A percentile compares a stretch with the other conserved stretches of the same genome.
These are phyloP conservation scores for Ceratocystis variospora DNA, from an alignment of 2,329 filamentous ascomycete genomes.

Conservation along the genomic window DNA sequence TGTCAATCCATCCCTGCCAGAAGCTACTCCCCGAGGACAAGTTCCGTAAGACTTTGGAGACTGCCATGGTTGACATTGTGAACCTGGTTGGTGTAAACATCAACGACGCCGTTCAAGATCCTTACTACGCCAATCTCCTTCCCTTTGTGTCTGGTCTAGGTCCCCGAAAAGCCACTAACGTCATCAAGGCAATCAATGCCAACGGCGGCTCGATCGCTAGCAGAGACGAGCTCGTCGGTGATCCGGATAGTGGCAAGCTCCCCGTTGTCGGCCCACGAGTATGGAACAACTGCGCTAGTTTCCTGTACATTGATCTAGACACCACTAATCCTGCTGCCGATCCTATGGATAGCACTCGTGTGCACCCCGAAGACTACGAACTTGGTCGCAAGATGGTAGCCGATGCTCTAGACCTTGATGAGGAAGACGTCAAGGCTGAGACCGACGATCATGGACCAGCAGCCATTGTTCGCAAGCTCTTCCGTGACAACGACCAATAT, in stretches of 20 bases:
- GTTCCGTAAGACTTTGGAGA: conserved; percentile 73
- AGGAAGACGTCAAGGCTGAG: conserved; percentile 94
- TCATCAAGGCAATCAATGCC: conserved; percentile 64
- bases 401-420: conserved; percentile 87
- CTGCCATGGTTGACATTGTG: conserved; percentile 97
- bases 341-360: conserved; percentile 89
- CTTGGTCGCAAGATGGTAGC: conserved; percentile 97
- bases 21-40: conserved; percentile 79
- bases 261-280: conserved; percentile 78
- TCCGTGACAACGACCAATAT: conserved; percentile 85
- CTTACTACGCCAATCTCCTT: conserved; percentile 72
- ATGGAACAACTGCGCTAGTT: conserved; percentile 95
- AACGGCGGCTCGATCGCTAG: conserved; percentile 79
- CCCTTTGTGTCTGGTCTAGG: conserved; percentile 86
- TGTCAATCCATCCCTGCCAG: conserved; percentile 82
- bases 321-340: conserved; percentile 69
- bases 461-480: conserved; percentile 86
- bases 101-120: conserved; percentile 73
- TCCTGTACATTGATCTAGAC: conserved; percentile 81
- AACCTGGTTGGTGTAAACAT: conserved; percentile 93
- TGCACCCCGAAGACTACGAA: conserved; percentile 97
- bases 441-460: conserved; percentile 78
- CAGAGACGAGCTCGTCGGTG: conserved; percentile 76
- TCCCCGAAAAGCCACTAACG: conserved; percentile 73
- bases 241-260: conserved; percentile 63